Evolutionary conservation across 2,329 filamentous ascomycete genomes (phyloP), one percentile per base, ranked within the genome.

Genomic region (Cryphonectria japonica): DNA sequence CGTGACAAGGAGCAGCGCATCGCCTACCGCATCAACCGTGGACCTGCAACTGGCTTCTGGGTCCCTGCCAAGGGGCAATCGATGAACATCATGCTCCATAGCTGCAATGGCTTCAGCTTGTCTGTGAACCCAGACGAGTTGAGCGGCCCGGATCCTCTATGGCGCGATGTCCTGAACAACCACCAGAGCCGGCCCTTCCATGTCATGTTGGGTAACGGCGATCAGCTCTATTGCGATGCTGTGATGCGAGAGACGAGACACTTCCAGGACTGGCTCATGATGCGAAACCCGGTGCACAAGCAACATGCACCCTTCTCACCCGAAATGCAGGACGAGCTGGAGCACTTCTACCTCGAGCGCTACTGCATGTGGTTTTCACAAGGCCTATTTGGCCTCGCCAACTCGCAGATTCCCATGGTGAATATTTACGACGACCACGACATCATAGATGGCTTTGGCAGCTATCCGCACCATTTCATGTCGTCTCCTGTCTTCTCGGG

Each of bases 31-130:
- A 97, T 99, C 83, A 99, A 99, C 78, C 88, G 91, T 63, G 95
- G 96, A 0, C 95, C 95, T 7, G 89, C 93, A 2, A 90, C 93
- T 67, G 93, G 92, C 1, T 99, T 99, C 80, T 99, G 96, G 95
- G 94, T 99, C 0, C 96, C 97, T 6, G 92, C 92, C 43, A 88
- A 86, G 66, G 92, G 90, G 22, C 87, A 97, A 79, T 89, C 92
- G 2, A 99, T 99, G 96, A 98, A 98, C 82, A 93, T 98, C 79
- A 97, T 98, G 94, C 99, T 98, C 83, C 89, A 98, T 83, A 97
- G 93, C 79, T 97, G 96, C 84, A 99, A 99, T 79, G 96, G 97
- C 1, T 99, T 99, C 84, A 95, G 93, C 76, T 80, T 92, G 67
- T 92, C 88, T 70, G 92, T 93, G 34, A 91, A 97, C 73, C 84